Base-by-base conservation (phyloP, 108 stramenopile species). In the Hondaea fermentalgiana region DNA sequence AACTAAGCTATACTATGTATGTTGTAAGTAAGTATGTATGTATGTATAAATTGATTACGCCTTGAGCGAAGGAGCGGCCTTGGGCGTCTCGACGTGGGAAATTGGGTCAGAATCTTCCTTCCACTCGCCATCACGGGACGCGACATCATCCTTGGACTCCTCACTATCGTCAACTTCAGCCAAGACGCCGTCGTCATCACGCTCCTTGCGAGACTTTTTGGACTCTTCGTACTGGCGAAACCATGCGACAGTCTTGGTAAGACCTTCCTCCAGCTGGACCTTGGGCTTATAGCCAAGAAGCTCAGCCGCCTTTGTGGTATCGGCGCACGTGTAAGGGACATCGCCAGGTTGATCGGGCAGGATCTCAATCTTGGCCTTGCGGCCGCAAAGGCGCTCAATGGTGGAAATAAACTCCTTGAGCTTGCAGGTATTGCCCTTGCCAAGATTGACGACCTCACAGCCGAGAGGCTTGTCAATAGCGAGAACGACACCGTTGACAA, bases 321-420 rank as follows among this genome's bases (percentile, higher is more conserved):
- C 96, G 3, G 98, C 98, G 92, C 98, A 99, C 21, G 98, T 99
- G 93, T 97, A 96, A 0, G 98, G 98, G 8, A 99, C 99, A 92
- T 99, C 99, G 28, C 99, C 99, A 25, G 99, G 98, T 91, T 98
- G 99, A 87, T 98, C 97, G 29, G 98, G 98, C 90, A 98, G 88
- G 8, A 96, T 60, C 64, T 95, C 95, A 58, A 98, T 96, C 57
- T 91, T 92, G 4, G 99, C 98, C 88, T 95, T 92, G 88, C 94
- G 95, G 5, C 97, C 98, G 4, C 93, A 93, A 87, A 95, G 91
- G 89, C 95, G 93, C 91, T 98, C 97, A 21, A 99, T 97, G 58
- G 98, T 91, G 21, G 89, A 72, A 90, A 99, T 98, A 90, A 99
- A 98, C 60, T 97, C 95, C 76, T 94, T 95, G 57, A 99, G 90